These are phyloP conservation scores for Aphanomyces stellatus DNA, from an alignment of 352 stramenopile species.

Conservation along the genomic window DNA sequence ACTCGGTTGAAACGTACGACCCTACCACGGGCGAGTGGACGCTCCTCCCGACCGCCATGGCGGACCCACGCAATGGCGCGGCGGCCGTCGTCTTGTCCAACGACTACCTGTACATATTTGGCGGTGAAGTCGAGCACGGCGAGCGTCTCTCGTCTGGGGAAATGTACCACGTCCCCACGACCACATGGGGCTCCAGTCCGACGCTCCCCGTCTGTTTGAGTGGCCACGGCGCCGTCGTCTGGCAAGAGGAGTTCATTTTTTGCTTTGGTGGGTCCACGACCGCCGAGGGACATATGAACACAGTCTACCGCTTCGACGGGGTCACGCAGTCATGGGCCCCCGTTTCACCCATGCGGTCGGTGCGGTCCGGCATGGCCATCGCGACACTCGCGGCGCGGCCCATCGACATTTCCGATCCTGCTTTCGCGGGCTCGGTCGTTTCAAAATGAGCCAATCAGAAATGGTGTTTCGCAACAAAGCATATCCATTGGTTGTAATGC, in stretches of 20 bases:
- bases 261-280: conserved; percentile 64
- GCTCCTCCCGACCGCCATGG: conserved; percentile 37
- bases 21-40: conserved; percentile 39
- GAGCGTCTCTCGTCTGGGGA: conserved; percentile 59
- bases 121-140: conserved; percentile 54
- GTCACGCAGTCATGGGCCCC: conserved; percentile 51
- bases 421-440: no score
- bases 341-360: conserved; percentile 35
- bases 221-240: conserved; percentile 48
- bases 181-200: conserved; percentile 41
- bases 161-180: conserved; percentile 31
- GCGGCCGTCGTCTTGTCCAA: conserved; percentile 36
- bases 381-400: no score
- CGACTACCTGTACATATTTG: conserved; percentile 44
- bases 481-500: no score
- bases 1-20: conserved; percentile 58
- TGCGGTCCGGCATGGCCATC: background rate
- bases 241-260: conserved; percentile 60
- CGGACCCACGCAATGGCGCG: conserved; percentile 49
- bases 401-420: no score
- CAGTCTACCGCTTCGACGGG: conserved; percentile 55
- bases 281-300: conserved; percentile 63
- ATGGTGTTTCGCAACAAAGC: no score
- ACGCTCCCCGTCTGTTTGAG: conserved; percentile 53
- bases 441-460: no score